A percentile compares a stretch with the other conserved stretches of the same genome.
Evolutionary conservation across 2,329 filamentous ascomycete genomes (phyloP).

Genomic region (Plectosphaerella cucumerina): DNA sequence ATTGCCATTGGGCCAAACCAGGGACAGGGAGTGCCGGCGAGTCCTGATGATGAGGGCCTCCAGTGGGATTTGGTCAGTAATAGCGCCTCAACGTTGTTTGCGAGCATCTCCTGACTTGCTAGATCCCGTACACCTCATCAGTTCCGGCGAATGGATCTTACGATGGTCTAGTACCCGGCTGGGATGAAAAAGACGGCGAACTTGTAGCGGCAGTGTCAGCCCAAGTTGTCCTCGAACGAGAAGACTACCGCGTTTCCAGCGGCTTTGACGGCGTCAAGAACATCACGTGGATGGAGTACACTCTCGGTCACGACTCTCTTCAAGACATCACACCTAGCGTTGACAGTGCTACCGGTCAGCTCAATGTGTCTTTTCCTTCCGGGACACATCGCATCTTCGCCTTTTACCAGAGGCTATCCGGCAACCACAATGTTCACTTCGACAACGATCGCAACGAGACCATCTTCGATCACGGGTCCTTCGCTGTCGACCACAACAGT

Average conservation of each 20-base stretch:
- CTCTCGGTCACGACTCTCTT: neutral
- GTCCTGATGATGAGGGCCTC: constrained; percentile 24
- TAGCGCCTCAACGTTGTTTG: neutral
- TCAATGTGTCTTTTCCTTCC: neutral
- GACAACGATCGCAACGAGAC: neutral
- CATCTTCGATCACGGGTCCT: constrained; percentile 16
- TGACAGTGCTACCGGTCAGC: neutral
- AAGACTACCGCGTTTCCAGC: neutral
- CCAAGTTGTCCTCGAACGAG: neutral
- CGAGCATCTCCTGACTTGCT: neutral
- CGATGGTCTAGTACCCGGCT: constrained; percentile 28
- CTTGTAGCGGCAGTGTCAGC: neutral
- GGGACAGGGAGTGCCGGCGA: constrained; percentile 40
- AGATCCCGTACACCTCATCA: constrained; percentile 18
- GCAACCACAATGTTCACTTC: neutral
- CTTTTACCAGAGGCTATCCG: neutral
- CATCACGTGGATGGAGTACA: neutral
- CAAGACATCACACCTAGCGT: neutral
- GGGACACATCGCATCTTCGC: neutral
- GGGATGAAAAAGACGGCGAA: constrained; percentile 12
- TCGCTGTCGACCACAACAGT: constrained; percentile 28
- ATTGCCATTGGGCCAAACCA: constrained; percentile 41
- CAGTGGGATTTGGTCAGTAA: constrained; percentile 22
- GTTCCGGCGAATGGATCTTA: constrained; percentile 22
- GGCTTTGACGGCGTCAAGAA: neutral